Conservation (phyloP, 1,284 basidiomycete genomes). For the Lignosus rhinocerotis region DNA sequence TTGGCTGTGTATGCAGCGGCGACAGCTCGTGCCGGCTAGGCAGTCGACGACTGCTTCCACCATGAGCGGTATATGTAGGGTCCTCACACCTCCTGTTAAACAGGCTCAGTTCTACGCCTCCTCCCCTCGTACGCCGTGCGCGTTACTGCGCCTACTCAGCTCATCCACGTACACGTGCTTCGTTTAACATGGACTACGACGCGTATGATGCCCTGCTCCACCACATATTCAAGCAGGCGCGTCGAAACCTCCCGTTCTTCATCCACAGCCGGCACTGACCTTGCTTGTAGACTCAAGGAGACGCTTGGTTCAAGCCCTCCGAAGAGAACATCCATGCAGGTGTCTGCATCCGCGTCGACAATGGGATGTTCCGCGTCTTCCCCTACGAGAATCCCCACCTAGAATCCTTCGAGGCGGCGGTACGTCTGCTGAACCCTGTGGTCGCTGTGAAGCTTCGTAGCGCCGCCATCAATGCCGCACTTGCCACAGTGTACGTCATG, state of each 20-base stretch:
- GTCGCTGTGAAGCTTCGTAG: slow-evolving; percentile 80
- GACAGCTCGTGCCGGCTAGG: background rate
- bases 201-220: too few relatives aligned
- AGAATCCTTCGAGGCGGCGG: slow-evolving; percentile 69
- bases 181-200: too few relatives aligned
- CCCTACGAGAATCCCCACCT: slow-evolving; percentile 64
- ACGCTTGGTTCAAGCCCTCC: slow-evolving; percentile 76
- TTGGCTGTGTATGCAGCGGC: background rate
- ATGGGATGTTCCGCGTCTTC: slow-evolving; percentile 64
- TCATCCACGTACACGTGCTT: too few relatives aligned
- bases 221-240: too few relatives aligned
- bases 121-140: too few relatives aligned
- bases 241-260: background rate
- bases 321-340: slow-evolving; percentile 71
- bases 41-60: background rate
- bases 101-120: too few relatives aligned
- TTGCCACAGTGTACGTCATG: slow-evolving; percentile 60
- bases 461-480: slow-evolving; percentile 79
- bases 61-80: background rate
- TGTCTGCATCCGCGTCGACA: slow-evolving; percentile 66
- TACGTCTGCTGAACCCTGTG: slow-evolving; percentile 72
- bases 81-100: background rate
- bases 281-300: slow-evolving; percentile 57
- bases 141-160: too few relatives aligned
- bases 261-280: background rate